Evolutionary conservation across 1,139 yeast genomes (phyloP), one percentile per base, ranked within the genome.

Genomic region (Lodderomyces parapsilosis): DNA sequence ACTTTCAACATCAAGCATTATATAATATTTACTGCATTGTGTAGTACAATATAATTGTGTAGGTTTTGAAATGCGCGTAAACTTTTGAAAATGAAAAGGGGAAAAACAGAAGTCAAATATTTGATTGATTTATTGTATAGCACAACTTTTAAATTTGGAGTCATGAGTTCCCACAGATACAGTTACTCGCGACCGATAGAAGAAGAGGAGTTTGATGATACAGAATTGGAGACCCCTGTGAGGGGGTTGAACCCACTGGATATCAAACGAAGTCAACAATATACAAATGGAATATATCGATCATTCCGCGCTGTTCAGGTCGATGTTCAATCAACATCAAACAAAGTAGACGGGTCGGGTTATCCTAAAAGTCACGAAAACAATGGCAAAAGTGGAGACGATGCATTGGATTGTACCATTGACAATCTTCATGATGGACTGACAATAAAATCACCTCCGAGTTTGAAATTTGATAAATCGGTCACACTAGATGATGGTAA

Each of bases 141-240:
- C n/a, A n/a, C n/a, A n/a, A n/a, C 28, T 25, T 25, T 6, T 13
- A 6, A 25, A 25, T n/a, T n/a, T n/a, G 8, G 6, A 13, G 15
- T n/a, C 19, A 30, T 30, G 33, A 15, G 19, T 15, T 15, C 10
- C 19, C 33, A 30, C 11, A 15, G 8, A 10, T 6, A 15, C 9
- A n/a, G 6, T 13, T 30, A 5, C n/a, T 25, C 19, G 19, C 33
- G 33, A 30, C 33, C 19, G 33, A 18, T 28, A 37, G 34, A 37
- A 17, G 63, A 59, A 23, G 60, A 61, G 36, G 67, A 62, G 43
- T 60, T 62, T 40, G 67, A 62, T 46, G 63, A 61, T 28, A 57
- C 65, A 5, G 48, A 51, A 13, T 41, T 56, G 15, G 63, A 58
- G 18, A 56, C 62, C 2, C 63, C 65, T 4, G 24, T 38, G 8